Base-by-base conservation (phyloP, 1,284 basidiomycete species). In the Albatrellus sp. region DNA sequence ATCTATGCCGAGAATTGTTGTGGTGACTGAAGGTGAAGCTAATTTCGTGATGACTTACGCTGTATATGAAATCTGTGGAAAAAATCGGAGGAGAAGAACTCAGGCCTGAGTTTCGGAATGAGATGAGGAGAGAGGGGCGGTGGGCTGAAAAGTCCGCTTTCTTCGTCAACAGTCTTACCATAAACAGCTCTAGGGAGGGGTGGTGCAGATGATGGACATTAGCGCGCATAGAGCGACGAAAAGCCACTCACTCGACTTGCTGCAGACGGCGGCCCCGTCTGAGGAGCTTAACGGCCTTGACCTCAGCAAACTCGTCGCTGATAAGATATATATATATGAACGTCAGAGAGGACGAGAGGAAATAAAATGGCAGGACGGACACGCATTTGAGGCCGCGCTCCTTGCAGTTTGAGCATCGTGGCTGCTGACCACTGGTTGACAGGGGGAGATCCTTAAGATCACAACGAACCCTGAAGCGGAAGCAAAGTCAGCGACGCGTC, bases 261-360 rank as follows among this genome's bases (percentile, higher is more conserved):
- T 90, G 86, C 12, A 92, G 71, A 28, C 90, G 74, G 45, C 89
- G 76, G 19, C 89, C 89, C 36, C 88, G 77, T 43, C 89, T 69
- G 13, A 91, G 72, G 32, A 88, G 66, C 62, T 91, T 91, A 46
- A 87, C 86, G 2, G 86, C 82, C 57, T 90, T 91, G 42, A 90
- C 76, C 51, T 89, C 83, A 12, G 86, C 85, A 55, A 87, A 91
- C 58, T 87, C 88, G 59, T 92, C 89, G 24, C 88, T 91, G 60
- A 7, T 36, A 32, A 36, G 41, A n/a, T 37, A 20, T 19, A 42
- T 29, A 13, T 46, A 31, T 34, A 17, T n/a, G n/a, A n/a, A n/a
- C n/a, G n/a, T 7, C 30, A 36, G 30, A 34, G 31, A 42, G 11
- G 46, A 47, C 36, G 50, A 33, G 24, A 10, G 16, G 24, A 24